phyloP scores from a whole-genome alignment of 169 alveolate species.

The Plasmodium adleri region DNA sequence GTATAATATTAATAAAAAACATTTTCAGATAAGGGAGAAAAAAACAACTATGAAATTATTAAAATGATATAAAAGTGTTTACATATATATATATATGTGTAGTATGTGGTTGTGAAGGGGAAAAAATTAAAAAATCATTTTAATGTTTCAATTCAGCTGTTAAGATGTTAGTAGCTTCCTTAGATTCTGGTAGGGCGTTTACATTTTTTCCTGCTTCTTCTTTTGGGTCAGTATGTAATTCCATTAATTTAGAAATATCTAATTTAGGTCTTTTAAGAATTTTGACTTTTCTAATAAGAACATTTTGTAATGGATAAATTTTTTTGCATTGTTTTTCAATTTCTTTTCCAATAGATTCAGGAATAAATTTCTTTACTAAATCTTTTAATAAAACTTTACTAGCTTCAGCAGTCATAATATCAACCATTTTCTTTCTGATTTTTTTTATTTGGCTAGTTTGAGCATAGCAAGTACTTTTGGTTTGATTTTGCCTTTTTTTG shows the following conservation, averaged over 20 bases:
- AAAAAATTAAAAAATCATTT: conserved; percentile 9
- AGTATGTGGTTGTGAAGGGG: neutral
- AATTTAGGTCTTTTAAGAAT: conserved; percentile 97
- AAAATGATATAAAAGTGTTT: no score
- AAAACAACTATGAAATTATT: no score
- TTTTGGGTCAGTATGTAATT: conserved; percentile 90
- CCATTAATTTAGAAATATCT: conserved; percentile 93
- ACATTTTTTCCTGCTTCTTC: conserved; percentile 88
- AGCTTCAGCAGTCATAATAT: conserved; percentile 96
- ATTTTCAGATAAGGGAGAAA: no score
- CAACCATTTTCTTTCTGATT: conserved; percentile 97
- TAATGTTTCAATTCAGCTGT: conserved; percentile 82
- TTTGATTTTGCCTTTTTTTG: conserved; percentile 94
- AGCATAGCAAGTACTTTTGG: conserved; percentile 97
- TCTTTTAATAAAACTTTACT: conserved; percentile 94
- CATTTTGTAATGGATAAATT: conserved; percentile 98
- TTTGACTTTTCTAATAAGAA: conserved; percentile 96
- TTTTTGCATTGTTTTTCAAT: conserved; percentile 96
- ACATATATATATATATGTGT: neutral
- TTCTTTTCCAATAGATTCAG: conserved; percentile 96
- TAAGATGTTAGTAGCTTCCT: conserved; percentile 85
- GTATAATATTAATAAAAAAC: no score
- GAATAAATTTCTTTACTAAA: conserved; percentile 95
- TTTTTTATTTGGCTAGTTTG: conserved; percentile 94
- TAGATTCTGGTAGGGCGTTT: conserved; percentile 82